phyloP scores from a whole-genome alignment of 1,284 basidiomycete genomes.

The Takashimella koratensis region DNA sequence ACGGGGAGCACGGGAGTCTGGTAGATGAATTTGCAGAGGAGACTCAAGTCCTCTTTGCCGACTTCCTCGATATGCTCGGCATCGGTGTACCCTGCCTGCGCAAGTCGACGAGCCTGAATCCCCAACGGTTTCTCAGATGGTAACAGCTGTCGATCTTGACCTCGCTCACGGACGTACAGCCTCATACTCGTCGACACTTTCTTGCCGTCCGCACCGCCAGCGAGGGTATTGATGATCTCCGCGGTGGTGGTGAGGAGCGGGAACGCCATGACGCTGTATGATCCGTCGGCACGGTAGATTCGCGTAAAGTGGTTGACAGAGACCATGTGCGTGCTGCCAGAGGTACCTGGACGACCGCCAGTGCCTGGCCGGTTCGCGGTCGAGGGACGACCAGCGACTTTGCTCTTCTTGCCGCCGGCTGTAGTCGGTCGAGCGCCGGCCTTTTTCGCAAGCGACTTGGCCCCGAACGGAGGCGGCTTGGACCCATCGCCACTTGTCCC shows the following conservation, averaged over 20 bases:
- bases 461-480: conserved; percentile 38
- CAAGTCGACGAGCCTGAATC: conserved; percentile 76
- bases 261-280: conserved; percentile 68
- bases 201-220: conserved; percentile 51
- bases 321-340: conserved; percentile 22
- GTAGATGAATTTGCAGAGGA: conserved; percentile 82
- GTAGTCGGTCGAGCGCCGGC: conserved; percentile 18
- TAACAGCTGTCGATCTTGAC: conserved; percentile 76
- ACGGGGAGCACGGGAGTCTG: conserved; percentile 53
- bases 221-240: conserved; percentile 62
- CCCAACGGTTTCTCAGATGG: conserved; percentile 79
- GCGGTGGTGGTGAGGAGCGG: conserved; percentile 65
- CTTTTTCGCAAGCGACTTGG: conserved; percentile 16
- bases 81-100: conserved; percentile 87
- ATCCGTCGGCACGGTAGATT: conserved; percentile 72
- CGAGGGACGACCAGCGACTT: conserved; percentile 20
- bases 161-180: conserved; percentile 76
- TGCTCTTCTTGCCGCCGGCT: conserved; percentile 8
- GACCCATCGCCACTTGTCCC: conserved; percentile 1
- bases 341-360: conserved; percentile 26
- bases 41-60: conserved; percentile 76
- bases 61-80: conserved; percentile 76
- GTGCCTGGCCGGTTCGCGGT: conserved; percentile 20
- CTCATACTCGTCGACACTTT: conserved; percentile 60
- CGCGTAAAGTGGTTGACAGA: conserved; percentile 55